Evolutionary conservation across 768 basidiomycete species (phyloP), one percentile per base, ranked within the genome.

Genomic region (Gloeophyllum trabeum): DNA sequence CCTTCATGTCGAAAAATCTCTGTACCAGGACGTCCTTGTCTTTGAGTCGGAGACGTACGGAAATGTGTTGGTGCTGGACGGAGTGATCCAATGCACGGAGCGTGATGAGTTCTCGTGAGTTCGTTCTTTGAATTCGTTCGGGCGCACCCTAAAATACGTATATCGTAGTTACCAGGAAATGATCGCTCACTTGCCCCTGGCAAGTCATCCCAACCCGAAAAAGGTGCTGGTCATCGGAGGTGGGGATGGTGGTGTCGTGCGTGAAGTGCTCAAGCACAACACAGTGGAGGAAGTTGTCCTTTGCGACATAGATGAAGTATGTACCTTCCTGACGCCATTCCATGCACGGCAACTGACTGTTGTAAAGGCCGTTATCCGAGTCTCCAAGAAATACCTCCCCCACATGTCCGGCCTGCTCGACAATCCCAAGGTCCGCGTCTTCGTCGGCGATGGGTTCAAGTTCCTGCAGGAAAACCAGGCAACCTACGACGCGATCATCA

Each of bases 31-130:
- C 56, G 92, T 99, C 41, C 81, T 99, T 42, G 92, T 99, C 42
- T 97, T 98, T 55, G 81, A 92, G 60, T 92, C 89, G 0, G 90
- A 88, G 66, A 88, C 91, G 1, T 94, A 84, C 56, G 94, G 94
- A n/a, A 97, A 97, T 54, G 92, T 98, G 36, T 75, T 99, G 43
- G 81, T 93, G 16, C 77, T 99, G 23, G 94, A 99, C 58, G 88
- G 91, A 41, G 90, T 85, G 43, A 86, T 99, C 51, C 94, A 99
- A 61, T 91, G 86, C 66, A 96, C 93, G 2, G 96, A 99, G 64
- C 80, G 93, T 37, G 96, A 99, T 57, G 96, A 99, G 63, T 99
- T 99, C 64, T 92, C 93, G 91, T 91, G 55, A 51, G 86, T 74
- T 3, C n/a, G n/a, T n/a, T 19, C 24, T 16, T n/a, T 28, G 18